A percentile compares a stretch with the other conserved stretches of the same genome.
Conservation (phyloP, 805 yeast genomes). For the Hanseniaspora nectarophila region DNA sequence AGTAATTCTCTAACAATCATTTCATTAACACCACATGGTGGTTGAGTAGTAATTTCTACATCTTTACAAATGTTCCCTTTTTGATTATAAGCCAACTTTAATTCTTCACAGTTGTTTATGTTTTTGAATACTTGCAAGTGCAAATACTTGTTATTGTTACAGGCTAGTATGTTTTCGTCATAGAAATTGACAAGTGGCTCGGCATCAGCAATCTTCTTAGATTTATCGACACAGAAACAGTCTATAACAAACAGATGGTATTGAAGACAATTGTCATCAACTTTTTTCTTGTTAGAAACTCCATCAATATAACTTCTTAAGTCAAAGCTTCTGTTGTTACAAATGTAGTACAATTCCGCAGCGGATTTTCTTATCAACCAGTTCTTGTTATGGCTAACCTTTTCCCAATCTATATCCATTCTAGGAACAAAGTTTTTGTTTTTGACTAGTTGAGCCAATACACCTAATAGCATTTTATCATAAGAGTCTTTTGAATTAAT, state of each 20-base stretch:
- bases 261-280: neutral
- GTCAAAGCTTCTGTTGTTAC: slow-evolving; percentile 4
- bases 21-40: neutral
- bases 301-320: neutral
- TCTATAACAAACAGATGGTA: slow-evolving; percentile 6
- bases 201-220: neutral
- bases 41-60: neutral
- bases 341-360: slow-evolving; percentile 6
- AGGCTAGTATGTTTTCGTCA: neutral
- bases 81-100: neutral
- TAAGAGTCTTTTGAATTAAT: neutral
- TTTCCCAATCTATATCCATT: neutral
- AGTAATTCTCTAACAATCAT: neutral
- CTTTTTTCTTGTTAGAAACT: neutral
- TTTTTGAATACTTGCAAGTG: slow-evolving; percentile 8
- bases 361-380: slow-evolving; percentile 9
- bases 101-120: neutral
- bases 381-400: neutral
- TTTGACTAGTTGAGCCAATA: slow-evolving; percentile 6
- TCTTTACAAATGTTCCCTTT: neutral
- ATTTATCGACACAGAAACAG: neutral
- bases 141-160: neutral
- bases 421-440: neutral
- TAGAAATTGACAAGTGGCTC: neutral
- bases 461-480: slow-evolving; percentile 4